A percentile compares a stretch with the other conserved stretches of the same genome.
Evolutionary conservation across 1,284 basidiomycete genomes (phyloP).

Genomic region (Chondrostereum purpureum): DNA sequence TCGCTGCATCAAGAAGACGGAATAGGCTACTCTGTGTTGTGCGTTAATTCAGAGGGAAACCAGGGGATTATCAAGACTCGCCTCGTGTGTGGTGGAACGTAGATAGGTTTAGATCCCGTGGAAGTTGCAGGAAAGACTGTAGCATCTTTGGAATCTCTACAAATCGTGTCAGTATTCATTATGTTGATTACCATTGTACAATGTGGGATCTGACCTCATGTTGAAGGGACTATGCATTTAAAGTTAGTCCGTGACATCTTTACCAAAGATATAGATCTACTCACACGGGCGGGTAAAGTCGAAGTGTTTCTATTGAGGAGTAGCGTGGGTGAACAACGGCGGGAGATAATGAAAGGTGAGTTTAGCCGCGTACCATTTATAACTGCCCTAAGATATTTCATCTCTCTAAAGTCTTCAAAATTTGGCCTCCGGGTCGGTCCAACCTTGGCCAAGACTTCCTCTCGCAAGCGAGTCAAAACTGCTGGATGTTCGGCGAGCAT

Average conservation of each 20-base stretch:
- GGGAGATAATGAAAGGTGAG: constrained; percentile 37
- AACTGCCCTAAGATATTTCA: no score
- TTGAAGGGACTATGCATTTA: constrained; percentile 27
- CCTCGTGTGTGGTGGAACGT: constrained; percentile 27
- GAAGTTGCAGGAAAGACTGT: constrained; percentile 16
- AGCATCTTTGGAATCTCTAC: constrained; percentile 15
- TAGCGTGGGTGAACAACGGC: constrained; percentile 22
- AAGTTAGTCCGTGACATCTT: not conserved
- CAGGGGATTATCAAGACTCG: constrained; percentile 3
- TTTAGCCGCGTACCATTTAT: constrained; percentile 37
- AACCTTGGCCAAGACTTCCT: constrained; percentile 31
- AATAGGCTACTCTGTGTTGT: constrained; percentile 19
- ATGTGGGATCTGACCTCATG: constrained; percentile 13
- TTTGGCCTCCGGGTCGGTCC: constrained; percentile 27
- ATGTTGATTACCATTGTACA: not conserved
- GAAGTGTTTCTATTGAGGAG: constrained; percentile 27
- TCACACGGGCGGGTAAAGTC: constrained; percentile 39
- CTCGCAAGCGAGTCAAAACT: constrained; percentile 27
- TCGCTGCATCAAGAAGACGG: constrained; percentile 32
- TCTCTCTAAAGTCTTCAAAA: constrained; percentile 32
- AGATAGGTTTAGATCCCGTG: constrained; percentile 26
- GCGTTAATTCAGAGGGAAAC: not conserved
- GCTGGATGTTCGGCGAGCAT: constrained; percentile 32
- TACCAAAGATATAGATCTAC: constrained; percentile 7
- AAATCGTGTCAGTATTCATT: constrained; percentile 9